Evolutionary conservation across 2,329 filamentous ascomycete species (phyloP).

Genomic region (Phaeophleospora eucalypticola): DNA sequence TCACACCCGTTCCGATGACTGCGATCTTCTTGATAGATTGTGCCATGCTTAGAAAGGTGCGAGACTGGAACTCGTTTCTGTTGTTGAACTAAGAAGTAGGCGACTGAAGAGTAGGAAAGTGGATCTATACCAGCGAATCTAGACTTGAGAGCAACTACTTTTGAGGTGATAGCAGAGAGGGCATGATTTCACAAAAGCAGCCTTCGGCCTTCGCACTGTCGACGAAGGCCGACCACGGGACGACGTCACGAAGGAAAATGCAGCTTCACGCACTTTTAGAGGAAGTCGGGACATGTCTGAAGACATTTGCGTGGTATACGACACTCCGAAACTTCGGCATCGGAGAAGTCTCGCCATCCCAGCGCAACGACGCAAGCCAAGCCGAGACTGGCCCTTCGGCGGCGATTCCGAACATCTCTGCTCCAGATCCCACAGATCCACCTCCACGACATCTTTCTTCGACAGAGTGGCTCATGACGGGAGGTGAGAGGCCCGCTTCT

Average conservation of each 20-base stretch:
- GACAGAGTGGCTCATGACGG: neutral
- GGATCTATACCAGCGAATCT: no score
- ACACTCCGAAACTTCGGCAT: slow-evolving; percentile 1
- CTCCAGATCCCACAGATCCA: neutral
- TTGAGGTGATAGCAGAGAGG: no score
- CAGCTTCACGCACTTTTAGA: no score
- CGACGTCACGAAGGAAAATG: neutral
- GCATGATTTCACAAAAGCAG: neutral
- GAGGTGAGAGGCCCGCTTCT: neutral
- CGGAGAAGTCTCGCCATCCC: slow-evolving; percentile 9
- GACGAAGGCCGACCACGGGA: neutral
- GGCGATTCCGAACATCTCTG: neutral
- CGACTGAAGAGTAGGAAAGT: no score
- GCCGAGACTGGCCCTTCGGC: neutral
- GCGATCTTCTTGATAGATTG: slow-evolving; percentile 23
- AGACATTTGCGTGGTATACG: no score
- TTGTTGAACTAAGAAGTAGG: no score
- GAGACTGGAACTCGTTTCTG: no score
- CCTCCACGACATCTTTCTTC: neutral
- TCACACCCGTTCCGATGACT: slow-evolving; percentile 38
- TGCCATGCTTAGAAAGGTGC: neutral
- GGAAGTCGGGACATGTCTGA: no score
- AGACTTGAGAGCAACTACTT: no score
- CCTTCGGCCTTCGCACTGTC: neutral
- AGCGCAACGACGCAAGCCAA: neutral